A percentile compares a stretch with the other conserved stretches of the same genome.
Evolutionary conservation across 2,329 filamentous ascomycete species (phyloP).

Genomic region (Diaporthe citri): DNA sequence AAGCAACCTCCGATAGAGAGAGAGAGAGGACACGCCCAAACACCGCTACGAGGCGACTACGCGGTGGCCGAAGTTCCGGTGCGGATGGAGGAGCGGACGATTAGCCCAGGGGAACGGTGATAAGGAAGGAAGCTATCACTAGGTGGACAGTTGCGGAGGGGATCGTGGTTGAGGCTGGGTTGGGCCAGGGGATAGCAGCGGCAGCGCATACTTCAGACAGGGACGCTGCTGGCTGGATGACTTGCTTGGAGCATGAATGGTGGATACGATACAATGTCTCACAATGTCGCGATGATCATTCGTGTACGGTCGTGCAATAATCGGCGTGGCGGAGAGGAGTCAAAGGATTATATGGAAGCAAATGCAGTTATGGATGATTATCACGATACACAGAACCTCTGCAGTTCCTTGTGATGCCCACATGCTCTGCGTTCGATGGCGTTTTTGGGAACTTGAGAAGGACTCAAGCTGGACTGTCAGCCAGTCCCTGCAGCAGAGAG

Average conservation of each 20-base stretch:
- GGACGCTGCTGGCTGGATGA: not conserved
- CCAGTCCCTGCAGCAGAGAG: not conserved
- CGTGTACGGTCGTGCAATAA: conserved; percentile 29
- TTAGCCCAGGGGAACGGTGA: not conserved
- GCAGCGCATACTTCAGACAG: not conserved
- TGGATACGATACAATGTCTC: conserved; percentile 31
- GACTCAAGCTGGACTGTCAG: not conserved
- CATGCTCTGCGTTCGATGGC: not conserved
- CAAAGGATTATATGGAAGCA: conserved; percentile 31
- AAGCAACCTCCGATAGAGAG: not conserved
- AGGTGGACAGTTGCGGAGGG: not conserved
- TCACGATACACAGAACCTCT: not conserved
- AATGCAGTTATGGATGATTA: conserved; percentile 33
- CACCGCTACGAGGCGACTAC: conserved; percentile 25
- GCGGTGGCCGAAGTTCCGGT: not conserved
- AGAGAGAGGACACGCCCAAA: conserved; percentile 2
- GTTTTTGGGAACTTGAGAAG: not conserved
- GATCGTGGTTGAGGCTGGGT: not conserved
- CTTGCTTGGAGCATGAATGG: not conserved
- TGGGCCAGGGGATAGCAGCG: not conserved
- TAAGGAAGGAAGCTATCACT: not conserved
- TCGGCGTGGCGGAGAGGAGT: conserved; percentile 30
- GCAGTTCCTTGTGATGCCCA: not conserved
- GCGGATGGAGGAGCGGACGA: not conserved
- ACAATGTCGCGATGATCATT: conserved; percentile 26